phyloP scores from a whole-genome alignment of 768 basidiomycete species.

The Suillus plorans region DNA sequence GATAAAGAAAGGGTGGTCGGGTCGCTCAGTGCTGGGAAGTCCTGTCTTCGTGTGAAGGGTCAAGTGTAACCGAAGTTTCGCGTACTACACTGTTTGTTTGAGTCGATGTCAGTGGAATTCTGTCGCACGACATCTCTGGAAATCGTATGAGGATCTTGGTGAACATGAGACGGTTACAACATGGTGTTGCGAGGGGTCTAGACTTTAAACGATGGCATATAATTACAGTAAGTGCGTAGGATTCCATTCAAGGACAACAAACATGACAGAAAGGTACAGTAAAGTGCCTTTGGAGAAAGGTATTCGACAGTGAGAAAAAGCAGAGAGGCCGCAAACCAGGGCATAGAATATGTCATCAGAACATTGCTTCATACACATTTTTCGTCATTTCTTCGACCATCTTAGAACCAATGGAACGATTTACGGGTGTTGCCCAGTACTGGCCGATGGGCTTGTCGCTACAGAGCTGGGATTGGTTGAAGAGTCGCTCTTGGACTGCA shows the following conservation, averaged over 20 bases:
- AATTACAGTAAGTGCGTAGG: neutral
- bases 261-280: neutral
- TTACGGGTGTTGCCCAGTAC: neutral
- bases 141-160: neutral
- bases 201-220: neutral
- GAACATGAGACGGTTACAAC: neutral
- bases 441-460: neutral
- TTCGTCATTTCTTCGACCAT: neutral
- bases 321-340: neutral
- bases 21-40: neutral
- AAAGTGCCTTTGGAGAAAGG: neutral
- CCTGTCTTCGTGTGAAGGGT: neutral
- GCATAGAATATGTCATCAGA: neutral
- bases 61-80: neutral
- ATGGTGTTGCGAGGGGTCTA: neutral
- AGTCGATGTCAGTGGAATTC: neutral
- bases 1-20: neutral
- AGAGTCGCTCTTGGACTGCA: conserved; percentile 3
- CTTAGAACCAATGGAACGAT: neutral
- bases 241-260: neutral
- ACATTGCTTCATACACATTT: neutral
- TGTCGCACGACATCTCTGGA: neutral
- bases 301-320: neutral
- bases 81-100: neutral
- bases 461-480: neutral